Percentiles rank a stretch among this genome's conserved stretches.
phyloP scores from a whole-genome alignment of 1,139 yeast species.

The Saccharomyces hybrid region DNA sequence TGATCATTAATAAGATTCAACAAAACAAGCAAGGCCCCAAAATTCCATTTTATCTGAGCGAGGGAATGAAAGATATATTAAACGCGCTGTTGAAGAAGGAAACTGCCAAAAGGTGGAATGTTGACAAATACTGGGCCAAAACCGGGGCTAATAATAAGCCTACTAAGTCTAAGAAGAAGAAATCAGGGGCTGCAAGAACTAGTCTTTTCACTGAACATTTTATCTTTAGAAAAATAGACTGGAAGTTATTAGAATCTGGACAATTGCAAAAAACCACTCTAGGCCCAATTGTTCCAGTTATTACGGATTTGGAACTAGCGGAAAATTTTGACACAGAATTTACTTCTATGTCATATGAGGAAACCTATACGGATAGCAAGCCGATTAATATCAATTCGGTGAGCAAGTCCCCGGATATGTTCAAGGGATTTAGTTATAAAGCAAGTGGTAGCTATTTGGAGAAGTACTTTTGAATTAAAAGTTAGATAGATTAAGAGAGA shows the following conservation, averaged over 20 bases:
- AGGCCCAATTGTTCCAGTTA: slow-evolving; percentile 83
- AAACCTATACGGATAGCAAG: slow-evolving; percentile 13
- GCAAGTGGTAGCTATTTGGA: slow-evolving; percentile 33
- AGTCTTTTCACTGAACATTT: slow-evolving; percentile 42
- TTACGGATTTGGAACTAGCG: slow-evolving; percentile 80
- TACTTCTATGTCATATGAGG: slow-evolving; percentile 55
- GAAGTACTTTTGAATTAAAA: slow-evolving; percentile 21
- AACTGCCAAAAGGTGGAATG: slow-evolving; percentile 65
- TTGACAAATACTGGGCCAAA: slow-evolving; percentile 40
- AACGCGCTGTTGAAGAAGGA: slow-evolving; percentile 67
- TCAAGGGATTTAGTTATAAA: slow-evolving; percentile 34
- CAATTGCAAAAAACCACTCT: slow-evolving; percentile 35
- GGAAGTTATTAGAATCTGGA: slow-evolving; percentile 55
- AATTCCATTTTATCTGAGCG: slow-evolving; percentile 73
- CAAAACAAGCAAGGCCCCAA: slow-evolving; percentile 56
- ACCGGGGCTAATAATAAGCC: slow-evolving; percentile 31
- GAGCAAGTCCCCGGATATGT: slow-evolving; percentile 23
- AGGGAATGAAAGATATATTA: slow-evolving; percentile 79
- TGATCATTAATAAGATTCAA: slow-evolving; percentile 72
- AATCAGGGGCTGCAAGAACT: slow-evolving; percentile 25
- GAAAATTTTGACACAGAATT: slow-evolving; percentile 88
- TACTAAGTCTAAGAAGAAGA: slow-evolving; percentile 41
- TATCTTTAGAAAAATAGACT: slow-evolving; percentile 71
- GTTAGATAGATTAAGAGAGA: not conserved
- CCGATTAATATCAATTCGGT: slow-evolving; percentile 8